Evolutionary conservation across 495 filamentous ascomycete genomes (phyloP).

Genomic region (Cladorrhinum samala): DNA sequence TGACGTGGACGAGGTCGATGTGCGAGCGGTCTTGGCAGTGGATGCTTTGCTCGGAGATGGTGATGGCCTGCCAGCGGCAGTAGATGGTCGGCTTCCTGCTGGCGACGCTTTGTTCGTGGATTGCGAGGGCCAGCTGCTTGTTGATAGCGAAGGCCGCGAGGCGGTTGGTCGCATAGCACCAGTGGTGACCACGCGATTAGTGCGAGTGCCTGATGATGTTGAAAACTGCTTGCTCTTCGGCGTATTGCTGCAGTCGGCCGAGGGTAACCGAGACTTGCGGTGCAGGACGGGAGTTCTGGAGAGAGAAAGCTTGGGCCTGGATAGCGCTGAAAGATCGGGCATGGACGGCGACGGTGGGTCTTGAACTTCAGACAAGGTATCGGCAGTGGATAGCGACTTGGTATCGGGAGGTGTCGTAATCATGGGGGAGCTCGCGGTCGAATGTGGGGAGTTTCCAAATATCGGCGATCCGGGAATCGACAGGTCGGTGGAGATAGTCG

Average conservation of each 20-base stretch:
- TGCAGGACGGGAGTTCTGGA: conserved; percentile 25
- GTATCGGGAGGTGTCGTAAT: conserved; percentile 64
- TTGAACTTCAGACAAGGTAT: conserved; percentile 38
- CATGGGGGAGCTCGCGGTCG: conserved; percentile 65
- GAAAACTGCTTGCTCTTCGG: conserved; percentile 40
- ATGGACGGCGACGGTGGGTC: conserved; percentile 57
- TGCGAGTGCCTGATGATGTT: conserved; percentile 23
- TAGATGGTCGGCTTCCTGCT: neutral
- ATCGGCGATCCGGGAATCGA: conserved; percentile 50
- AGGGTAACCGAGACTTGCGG: conserved; percentile 42
- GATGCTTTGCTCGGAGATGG: conserved; percentile 10
- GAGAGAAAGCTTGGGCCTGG: conserved; percentile 19
- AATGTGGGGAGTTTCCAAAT: conserved; percentile 49
- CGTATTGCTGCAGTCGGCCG: conserved; percentile 44
- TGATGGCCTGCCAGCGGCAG: conserved; percentile 8
- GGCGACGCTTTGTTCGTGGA: neutral
- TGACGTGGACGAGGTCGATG: conserved; percentile 23
- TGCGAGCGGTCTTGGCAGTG: conserved; percentile 15
- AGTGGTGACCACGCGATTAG: conserved; percentile 26
- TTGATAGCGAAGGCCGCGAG: conserved; percentile 22
- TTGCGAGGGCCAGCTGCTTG: neutral
- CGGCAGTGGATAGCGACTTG: conserved; percentile 47
- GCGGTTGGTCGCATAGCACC: conserved; percentile 30
- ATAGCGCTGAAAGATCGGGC: conserved; percentile 61
- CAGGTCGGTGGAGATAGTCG: conserved; percentile 45